Conservation (phyloP, 164 flowering plant genomes). For the Aristolochia californica region DNA sequence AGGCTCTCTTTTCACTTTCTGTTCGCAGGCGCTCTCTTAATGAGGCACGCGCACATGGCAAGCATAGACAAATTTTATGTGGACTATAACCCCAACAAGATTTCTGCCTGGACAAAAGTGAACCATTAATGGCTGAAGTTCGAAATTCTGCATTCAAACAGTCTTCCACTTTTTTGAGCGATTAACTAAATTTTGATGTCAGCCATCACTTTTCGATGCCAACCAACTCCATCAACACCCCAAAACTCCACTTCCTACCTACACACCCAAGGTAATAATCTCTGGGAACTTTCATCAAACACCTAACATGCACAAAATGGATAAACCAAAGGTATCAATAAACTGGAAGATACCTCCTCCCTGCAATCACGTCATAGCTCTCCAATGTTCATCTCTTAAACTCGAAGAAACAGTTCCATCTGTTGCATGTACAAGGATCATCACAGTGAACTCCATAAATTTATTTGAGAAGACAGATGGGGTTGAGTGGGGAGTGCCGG, state of each 20-base stretch:
- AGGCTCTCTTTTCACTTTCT: too few relatives aligned
- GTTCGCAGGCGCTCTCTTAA: too few relatives aligned
- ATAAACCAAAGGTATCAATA: neutral
- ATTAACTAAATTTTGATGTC: neutral
- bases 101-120: neutral
- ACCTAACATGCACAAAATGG: neutral
- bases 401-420: neutral
- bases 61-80: neutral
- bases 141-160: neutral
- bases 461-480: neutral
- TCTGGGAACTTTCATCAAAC: neutral
- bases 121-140: neutral
- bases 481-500: too few relatives aligned
- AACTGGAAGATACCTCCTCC: neutral
- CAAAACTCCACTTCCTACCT: neutral
- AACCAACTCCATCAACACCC: neutral
- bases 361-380: neutral
- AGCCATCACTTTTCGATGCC: neutral
- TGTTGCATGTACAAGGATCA: neutral
- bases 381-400: neutral
- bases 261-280: neutral
- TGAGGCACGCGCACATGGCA: neutral
- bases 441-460: neutral
- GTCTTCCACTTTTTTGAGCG: neutral
- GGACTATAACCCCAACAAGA: neutral